These are phyloP conservation scores for Cyphellophora attinorum DNA, from an alignment of 2,329 filamentous ascomycete species.

Conservation along the genomic window DNA sequence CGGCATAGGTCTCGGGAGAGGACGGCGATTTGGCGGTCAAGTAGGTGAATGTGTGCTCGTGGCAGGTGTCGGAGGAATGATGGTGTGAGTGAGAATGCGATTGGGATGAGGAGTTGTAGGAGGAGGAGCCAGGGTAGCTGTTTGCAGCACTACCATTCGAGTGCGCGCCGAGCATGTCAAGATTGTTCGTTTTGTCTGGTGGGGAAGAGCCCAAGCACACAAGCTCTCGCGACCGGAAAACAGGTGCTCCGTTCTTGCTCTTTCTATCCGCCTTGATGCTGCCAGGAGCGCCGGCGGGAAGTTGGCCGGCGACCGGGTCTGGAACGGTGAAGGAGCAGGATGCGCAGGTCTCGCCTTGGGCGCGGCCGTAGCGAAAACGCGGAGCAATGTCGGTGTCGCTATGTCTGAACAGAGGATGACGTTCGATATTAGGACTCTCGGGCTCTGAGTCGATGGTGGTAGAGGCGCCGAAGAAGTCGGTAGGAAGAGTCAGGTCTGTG, in stretches of 20 bases:
- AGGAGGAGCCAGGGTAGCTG: slow-evolving; percentile 21
- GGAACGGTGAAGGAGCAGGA: slow-evolving; percentile 49
- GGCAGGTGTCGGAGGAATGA: slow-evolving; percentile 28
- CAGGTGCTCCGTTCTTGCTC: slow-evolving; percentile 42
- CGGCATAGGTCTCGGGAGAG: slow-evolving; percentile 43
- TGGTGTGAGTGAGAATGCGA: too few species aligned
- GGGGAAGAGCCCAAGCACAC: slow-evolving; percentile 35
- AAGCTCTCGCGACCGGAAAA: slow-evolving; percentile 45
- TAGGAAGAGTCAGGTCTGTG: slow-evolving; percentile 18
- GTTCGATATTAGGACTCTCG: slow-evolving; percentile 29
- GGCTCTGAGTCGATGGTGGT: slow-evolving; percentile 18
- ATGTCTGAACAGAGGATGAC: slow-evolving; percentile 40
- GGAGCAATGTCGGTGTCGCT: slow-evolving; percentile 6
- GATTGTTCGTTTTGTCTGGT: slow-evolving; percentile 18
- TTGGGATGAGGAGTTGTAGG: slow-evolving; percentile 9
- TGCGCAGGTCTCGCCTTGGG: slow-evolving; percentile 45
- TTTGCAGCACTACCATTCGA: slow-evolving; percentile 26
- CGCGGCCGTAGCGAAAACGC: slow-evolving; percentile 25
- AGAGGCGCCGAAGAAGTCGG: slow-evolving; percentile 20
- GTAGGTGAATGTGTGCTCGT: slow-evolving; percentile 49
- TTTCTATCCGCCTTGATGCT: slow-evolving; percentile 39
- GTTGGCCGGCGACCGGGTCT: slow-evolving; percentile 42
- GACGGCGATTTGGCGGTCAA: slow-evolving; percentile 48
- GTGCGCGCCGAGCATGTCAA: slow-evolving; percentile 4
- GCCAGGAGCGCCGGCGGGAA: slow-evolving; percentile 44